Conservation (phyloP, 73 alveolate species). For the Blepharisma japonicum region DNA sequence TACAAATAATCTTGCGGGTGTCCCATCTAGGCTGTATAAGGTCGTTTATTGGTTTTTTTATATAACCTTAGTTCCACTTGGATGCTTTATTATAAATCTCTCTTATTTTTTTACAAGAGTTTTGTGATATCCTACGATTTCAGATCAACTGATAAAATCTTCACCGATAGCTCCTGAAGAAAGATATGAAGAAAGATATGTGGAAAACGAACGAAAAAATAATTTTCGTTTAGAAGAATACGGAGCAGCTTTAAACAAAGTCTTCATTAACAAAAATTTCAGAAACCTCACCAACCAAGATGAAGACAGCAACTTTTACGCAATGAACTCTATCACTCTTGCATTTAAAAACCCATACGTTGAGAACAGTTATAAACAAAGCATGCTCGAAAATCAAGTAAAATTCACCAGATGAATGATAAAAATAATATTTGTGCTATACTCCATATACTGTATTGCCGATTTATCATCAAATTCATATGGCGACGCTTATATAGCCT, state of each 20-base stretch:
- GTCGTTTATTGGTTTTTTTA: background rate
- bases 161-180: too few species aligned
- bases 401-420: background rate
- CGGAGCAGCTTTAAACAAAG: background rate
- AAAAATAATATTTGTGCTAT: background rate
- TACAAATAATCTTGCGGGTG: background rate
- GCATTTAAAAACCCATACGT: background rate
- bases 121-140: too few species aligned
- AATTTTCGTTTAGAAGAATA: background rate
- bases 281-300: constrained; percentile 34
- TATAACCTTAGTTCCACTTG: constrained; percentile 32
- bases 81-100: constrained; percentile 39
- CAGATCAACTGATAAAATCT: too few species aligned
- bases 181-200: too few species aligned
- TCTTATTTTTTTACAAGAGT: constrained; percentile 14
- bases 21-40: background rate
- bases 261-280: constrained; percentile 44
- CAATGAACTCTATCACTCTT: background rate
- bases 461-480: background rate
- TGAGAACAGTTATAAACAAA: background rate
- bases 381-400: background rate
- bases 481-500: background rate
- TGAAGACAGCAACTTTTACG: background rate
- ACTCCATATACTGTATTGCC: background rate
- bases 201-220: background rate